phyloP scores from a whole-genome alignment of 345 rosid genomes.

The Eucalyptus regnans region DNA sequence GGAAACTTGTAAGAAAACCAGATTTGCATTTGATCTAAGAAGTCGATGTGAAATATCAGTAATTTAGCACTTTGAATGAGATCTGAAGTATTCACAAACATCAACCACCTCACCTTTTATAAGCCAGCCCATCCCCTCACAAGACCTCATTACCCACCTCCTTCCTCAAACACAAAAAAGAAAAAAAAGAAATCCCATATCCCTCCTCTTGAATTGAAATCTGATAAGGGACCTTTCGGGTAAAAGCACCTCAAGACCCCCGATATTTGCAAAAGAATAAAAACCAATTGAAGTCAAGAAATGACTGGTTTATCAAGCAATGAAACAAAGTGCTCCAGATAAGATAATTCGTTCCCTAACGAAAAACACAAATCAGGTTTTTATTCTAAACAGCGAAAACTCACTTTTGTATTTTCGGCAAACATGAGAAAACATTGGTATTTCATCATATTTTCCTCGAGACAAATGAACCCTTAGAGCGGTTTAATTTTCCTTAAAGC shows the following conservation, averaged over 20 bases:
- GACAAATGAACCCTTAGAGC: too few species aligned
- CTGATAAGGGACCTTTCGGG: not conserved
- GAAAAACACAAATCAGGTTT: not conserved
- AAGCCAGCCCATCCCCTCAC: not conserved
- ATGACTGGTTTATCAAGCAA: too few species aligned
- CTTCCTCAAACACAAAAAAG: fast-evolving
- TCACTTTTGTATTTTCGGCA: too few species aligned
- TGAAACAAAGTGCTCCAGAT: slow-evolving; percentile 15
- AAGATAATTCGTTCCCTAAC: slow-evolving; percentile 73
- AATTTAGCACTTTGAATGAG: not conserved
- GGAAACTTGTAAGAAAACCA: too few species aligned
- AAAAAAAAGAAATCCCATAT: not conserved
- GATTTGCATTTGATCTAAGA: too few species aligned
- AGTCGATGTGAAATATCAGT: too few species aligned
- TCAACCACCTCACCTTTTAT: not conserved
- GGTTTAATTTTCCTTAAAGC: too few species aligned
- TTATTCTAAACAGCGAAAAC: not conserved
- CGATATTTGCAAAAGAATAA: not conserved
- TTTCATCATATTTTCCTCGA: too few species aligned
- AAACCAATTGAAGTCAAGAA: not conserved
- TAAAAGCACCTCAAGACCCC: not conserved
- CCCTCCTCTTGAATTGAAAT: not conserved
- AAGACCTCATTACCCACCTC: not conserved
- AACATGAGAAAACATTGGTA: too few species aligned
- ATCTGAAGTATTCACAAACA: not conserved